Percentiles rank a stretch among this genome's conserved stretches.
Conservation (phyloP, 192 early-diverging fungal species). For the Mortierella antarctica region DNA sequence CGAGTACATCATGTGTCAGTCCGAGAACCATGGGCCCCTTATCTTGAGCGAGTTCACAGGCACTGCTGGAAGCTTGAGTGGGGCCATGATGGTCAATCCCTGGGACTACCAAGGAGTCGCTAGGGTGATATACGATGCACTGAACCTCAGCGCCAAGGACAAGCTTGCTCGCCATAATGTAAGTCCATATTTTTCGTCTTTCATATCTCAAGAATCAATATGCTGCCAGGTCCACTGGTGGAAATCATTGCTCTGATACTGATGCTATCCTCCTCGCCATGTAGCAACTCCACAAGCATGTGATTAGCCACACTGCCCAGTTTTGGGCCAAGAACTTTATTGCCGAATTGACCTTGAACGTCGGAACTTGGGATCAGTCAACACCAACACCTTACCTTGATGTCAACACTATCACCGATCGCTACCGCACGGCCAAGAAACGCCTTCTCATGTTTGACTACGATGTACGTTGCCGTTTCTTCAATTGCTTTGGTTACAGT, state of each 20-base stretch:
- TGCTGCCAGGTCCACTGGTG: background rate
- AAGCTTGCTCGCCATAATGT: slow-evolving; percentile 69
- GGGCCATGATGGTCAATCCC: slow-evolving; percentile 88
- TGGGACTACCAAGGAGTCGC: slow-evolving; percentile 89
- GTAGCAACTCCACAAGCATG: slow-evolving; percentile 82
- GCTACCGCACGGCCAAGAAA: slow-evolving; percentile 71
- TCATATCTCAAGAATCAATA: too few relatives aligned
- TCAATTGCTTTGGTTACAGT: background rate
- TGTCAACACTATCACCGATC: slow-evolving; percentile 33
- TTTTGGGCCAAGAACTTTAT: slow-evolving; percentile 91
- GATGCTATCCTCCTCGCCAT: background rate
- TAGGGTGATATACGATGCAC: slow-evolving; percentile 76
- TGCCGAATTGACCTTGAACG: slow-evolving; percentile 72
- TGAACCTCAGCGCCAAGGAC: slow-evolving; percentile 75
- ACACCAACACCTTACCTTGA: slow-evolving; percentile 60
- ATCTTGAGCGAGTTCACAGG: slow-evolving; percentile 98
- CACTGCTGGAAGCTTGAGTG: slow-evolving; percentile 83
- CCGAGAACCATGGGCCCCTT: slow-evolving; percentile 85
- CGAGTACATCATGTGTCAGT: slow-evolving; percentile 94
- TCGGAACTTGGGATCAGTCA: slow-evolving; percentile 57
- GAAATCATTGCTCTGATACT: background rate
- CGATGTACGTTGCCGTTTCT: slow-evolving; percentile 66
- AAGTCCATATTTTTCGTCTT: slow-evolving; percentile 20
- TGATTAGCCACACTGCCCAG: slow-evolving; percentile 83
- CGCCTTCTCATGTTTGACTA: slow-evolving; percentile 96